phyloP scores from a whole-genome alignment of 2,329 filamentous ascomycete genomes.

The Cephalotrichum gorgonifer region DNA sequence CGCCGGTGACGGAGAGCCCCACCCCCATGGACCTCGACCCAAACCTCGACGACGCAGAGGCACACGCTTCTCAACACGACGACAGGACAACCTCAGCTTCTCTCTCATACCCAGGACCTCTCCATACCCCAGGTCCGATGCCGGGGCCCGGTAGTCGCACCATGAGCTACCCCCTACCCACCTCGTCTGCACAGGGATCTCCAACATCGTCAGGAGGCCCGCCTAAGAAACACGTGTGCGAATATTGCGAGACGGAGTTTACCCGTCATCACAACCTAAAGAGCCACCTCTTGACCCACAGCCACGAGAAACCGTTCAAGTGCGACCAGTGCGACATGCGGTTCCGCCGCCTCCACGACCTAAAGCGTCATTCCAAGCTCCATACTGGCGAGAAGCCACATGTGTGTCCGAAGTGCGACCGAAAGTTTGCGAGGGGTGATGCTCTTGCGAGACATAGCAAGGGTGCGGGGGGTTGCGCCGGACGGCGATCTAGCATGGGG shows the following conservation, averaged over 20 bases:
- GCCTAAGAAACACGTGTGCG: conserved; percentile 87
- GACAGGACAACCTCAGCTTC: conserved; percentile 39
- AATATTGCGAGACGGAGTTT: conserved; percentile 92
- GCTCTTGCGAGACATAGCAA: conserved; percentile 92
- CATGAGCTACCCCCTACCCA: conserved; percentile 47
- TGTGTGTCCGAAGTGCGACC: conserved; percentile 86
- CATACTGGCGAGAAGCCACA: conserved; percentile 95
- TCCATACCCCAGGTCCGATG: conserved; percentile 31
- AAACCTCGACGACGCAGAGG: conserved; percentile 10
- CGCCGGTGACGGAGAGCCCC: conserved; percentile 38
- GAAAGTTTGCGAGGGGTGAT: conserved; percentile 91
- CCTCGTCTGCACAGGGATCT: conserved; percentile 28
- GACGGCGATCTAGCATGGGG: conserved; percentile 75
- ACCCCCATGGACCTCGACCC: conserved; percentile 44
- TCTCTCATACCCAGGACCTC: conserved; percentile 43
- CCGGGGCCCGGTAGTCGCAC: conserved; percentile 35
- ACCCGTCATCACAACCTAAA: conserved; percentile 96
- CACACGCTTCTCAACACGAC: conserved; percentile 35
- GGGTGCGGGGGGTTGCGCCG: conserved; percentile 89
- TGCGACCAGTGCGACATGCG: conserved; percentile 89
- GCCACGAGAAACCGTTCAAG: conserved; percentile 94
- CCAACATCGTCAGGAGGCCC: conserved; percentile 44
- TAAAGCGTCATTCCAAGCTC: conserved; percentile 93
- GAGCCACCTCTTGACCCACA: conserved; percentile 92
- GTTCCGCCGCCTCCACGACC: conserved; percentile 84